Base-by-base conservation (phyloP, 1,284 basidiomycete species). In the Ganoderma resinaceum region DNA sequence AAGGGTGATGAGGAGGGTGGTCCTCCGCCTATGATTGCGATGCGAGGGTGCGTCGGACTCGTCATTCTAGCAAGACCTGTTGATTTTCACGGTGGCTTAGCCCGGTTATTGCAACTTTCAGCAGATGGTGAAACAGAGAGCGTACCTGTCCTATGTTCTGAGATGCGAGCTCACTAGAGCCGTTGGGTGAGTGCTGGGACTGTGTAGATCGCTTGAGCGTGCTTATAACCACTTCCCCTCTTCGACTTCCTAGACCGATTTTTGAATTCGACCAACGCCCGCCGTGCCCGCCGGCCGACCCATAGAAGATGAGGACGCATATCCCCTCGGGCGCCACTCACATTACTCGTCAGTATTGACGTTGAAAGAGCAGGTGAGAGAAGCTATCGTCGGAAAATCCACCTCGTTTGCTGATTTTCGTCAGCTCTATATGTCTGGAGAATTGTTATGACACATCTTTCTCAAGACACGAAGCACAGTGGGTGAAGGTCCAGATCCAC, bases 1-100 rank as follows among this genome's bases (percentile, higher is more conserved):
- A 49, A 62, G 61, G 46, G 61, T 62, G 49, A 62, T 20, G 35
- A 37, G 49, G 35, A 62, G 46, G 46, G 31, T 49, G 61, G 61
- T 1, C 61, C 61, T 1, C 46, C 61, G 61, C 61, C 61, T n/a
- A 62, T 53, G 49, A 62, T 62, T 3, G 46, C 61, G 40, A 62
- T 62, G 40, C 61, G 61, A 26, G 61, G 61, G 31, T 33, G 42
- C 3, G 61, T 33, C 0, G 16, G 29, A 18, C 42, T n/a, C 14
- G 55, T 12, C 55, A 58, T 58, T 3, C 11, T 37, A 2, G 55
- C n/a, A n/a, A 31, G 11, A 37, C 11, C 55, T 37, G 55, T 23
- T 18, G 29, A 33, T 31, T 1, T 7, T 38, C 14, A 38, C 5
- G 7, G 43, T 23, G 43, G 43, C 11, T 52, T 38, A 38, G 14